Evolutionary conservation across 2,329 filamentous ascomycete genomes (phyloP).

Genomic region (Mariannaea sp.): DNA sequence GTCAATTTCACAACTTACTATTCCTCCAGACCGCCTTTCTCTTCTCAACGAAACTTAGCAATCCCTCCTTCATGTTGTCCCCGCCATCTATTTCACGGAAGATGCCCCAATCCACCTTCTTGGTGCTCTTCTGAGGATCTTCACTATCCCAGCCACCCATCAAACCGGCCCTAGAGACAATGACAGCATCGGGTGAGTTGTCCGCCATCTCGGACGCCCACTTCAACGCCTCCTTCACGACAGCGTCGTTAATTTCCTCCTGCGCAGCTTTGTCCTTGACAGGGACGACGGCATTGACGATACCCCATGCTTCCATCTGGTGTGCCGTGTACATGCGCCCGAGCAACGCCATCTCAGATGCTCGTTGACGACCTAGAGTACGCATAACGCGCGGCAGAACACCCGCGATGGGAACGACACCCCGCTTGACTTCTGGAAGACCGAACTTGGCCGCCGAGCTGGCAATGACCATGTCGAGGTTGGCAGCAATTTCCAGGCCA

Average conservation of each 20-base stretch:
- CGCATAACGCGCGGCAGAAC: slow-evolving; percentile 68
- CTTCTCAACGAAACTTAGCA: slow-evolving; percentile 78
- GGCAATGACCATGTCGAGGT: slow-evolving; percentile 73
- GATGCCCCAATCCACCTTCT: slow-evolving; percentile 60
- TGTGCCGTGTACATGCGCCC: slow-evolving; percentile 63
- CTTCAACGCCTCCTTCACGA: slow-evolving; percentile 62
- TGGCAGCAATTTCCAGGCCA: slow-evolving; percentile 74
- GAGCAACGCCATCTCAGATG: slow-evolving; percentile 72
- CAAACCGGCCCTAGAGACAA: slow-evolving; percentile 74
- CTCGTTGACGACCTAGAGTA: slow-evolving; percentile 67
- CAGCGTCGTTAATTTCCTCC: slow-evolving; percentile 38
- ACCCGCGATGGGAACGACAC: slow-evolving; percentile 71
- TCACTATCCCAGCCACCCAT: slow-evolving; percentile 74
- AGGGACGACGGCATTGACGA: slow-evolving; percentile 69
- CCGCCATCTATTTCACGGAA: slow-evolving; percentile 64
- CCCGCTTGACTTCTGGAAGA: slow-evolving; percentile 71
- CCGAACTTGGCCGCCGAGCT: slow-evolving; percentile 60
- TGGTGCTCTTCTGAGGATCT: slow-evolving; percentile 66
- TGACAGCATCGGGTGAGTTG: slow-evolving; percentile 76
- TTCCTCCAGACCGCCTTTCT: slow-evolving; percentile 69
- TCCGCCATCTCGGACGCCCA: slow-evolving; percentile 65
- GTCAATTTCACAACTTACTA: slow-evolving; percentile 60
- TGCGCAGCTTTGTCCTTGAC: slow-evolving; percentile 14
- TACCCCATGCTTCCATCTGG: slow-evolving; percentile 67
- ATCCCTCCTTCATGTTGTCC: slow-evolving; percentile 76